Evolutionary conservation across 495 filamentous ascomycete genomes (phyloP), one percentile per base, ranked within the genome.

Genomic region (Cercophora newfieldiana): DNA sequence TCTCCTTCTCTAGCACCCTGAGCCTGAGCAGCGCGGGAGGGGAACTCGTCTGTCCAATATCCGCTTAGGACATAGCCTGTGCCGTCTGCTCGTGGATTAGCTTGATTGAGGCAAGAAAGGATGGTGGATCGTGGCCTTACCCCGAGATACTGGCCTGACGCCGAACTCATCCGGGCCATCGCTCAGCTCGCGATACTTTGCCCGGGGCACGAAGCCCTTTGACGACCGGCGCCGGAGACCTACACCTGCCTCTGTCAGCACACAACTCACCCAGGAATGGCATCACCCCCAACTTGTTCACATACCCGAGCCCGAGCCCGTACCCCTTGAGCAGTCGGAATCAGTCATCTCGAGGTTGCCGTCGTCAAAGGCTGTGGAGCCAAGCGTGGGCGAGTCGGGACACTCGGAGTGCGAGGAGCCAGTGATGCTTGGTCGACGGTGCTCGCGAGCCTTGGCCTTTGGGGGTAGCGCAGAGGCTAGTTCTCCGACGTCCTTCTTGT

Each of bases 311-410:
- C 37, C 37, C 37, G 37, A 14, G 7, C 6, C 2, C 50, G 50
- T 24, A 26, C 21, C 50, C 12, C 12, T 8, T 3, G 50, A 22
- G 12, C 21, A 6, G 25, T 26, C 50, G 8, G 19, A 22, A 14
- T 22, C 50, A 3, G 25, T 53, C 50, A 53, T 53, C 21, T 53
- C 24, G 37, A 18, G 18, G 37, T 7, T 47, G 6, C 21, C 24
- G n/a, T 10, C n/a, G 50, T 26, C 3, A 26, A 53, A 26, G 50
- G 10, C 24, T 12, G 7, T 53, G 50, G 50, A 53, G 19, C 50
- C n/a, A 53, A 53, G n/a, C 6, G 50, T 53, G 21, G 50, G 50
- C 19, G 50, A 53, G 50, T 53, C 50, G 50, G 50, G 50, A 53
- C 37, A 44, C 3, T 44, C 37, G 37, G 18, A 14, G 10, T 44